A percentile compares a stretch with the other conserved stretches of the same genome.
phyloP scores from a whole-genome alignment of 2,329 filamentous ascomycete genomes.

The Dothiorella sarmentorum region DNA sequence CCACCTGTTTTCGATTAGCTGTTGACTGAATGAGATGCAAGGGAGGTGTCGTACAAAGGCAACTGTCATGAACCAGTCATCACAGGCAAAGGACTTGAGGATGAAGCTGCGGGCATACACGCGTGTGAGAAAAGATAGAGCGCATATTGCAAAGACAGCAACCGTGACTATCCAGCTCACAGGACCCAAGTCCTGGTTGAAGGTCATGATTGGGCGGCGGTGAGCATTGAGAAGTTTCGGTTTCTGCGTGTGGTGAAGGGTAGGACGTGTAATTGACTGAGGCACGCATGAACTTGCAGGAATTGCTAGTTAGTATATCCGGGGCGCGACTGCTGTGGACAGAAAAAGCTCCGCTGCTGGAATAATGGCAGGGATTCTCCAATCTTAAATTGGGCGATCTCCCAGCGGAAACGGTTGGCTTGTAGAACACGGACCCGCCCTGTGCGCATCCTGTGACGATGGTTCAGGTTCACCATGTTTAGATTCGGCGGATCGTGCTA shows the following conservation, averaged over 20 bases:
- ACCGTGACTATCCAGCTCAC: background rate
- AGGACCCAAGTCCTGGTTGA: background rate
- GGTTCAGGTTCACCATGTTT: background rate
- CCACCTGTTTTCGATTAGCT: background rate
- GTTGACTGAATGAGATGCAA: fast-evolving
- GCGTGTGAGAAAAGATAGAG: background rate
- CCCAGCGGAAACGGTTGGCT: too few species aligned
- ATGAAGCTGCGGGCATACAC: conserved; percentile 7
- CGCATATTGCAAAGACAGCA: background rate
- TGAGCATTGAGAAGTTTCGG: background rate
- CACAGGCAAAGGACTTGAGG: background rate
- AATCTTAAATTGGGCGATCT: background rate
- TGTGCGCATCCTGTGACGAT: background rate
- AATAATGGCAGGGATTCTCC: background rate
- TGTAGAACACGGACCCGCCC: too few species aligned
- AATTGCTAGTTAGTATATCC: background rate
- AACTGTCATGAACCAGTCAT: conserved; percentile 12
- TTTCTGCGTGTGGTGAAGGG: background rate
- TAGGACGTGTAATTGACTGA: background rate
- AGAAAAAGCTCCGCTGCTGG: background rate
- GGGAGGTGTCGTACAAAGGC: background rate
- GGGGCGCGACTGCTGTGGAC: background rate
- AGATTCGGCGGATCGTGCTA: background rate
- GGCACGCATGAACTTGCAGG: background rate
- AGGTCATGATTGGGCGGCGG: background rate